Evolutionary conservation across 148 eudicot genomes (phyloP), one percentile per base, ranked within the genome.

Genomic region (Fagopyrum tataricum): DNA sequence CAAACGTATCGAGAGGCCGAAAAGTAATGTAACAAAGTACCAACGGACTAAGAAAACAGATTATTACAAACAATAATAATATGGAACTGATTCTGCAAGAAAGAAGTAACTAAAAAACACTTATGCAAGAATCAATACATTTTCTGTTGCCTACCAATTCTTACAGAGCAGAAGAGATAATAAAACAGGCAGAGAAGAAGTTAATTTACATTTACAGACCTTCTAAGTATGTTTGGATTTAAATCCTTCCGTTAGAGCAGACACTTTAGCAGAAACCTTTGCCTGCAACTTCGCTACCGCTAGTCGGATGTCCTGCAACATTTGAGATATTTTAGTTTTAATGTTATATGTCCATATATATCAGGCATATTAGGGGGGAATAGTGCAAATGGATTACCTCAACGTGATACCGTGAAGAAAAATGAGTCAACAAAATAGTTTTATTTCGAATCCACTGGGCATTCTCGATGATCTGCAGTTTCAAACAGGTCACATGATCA

Each of bases 391-490:
- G 68, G 61, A 49, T 79, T 89, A 93, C 98, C 98, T 93, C 95
- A 56, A 86, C 73, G 73, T 82, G 83, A 77, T 93, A 91, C 47
- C 98, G 97, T 39, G 98, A 78, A n/a, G 98, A 93, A 78, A 93
- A 93, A 82, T 93, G 98, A 53, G 97, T 93, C 83, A 93, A 77
- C 70, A 91, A 10, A 67, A 93, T 56, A 62, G 92, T 70, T 81
- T 87, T 89, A 79, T 87, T 93, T 72, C 97, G 88, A 23, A 93
- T 91, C 98, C 98, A 93, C 71, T 87, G 70, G 44, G 98, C 89
- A 79, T 91, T 85, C 61, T 91, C 94, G 20, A 91, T 80, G 58
- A 93, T 88, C 98, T 93, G 94, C 78, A 78, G 41, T 43, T 75
- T 69, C 58, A 23, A 68, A 23, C 26, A 74, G 71, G 66, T 74